Conservation (phyloP, 2,329 filamentous ascomycete genomes). For the Hymenoscyphus albidus region DNA sequence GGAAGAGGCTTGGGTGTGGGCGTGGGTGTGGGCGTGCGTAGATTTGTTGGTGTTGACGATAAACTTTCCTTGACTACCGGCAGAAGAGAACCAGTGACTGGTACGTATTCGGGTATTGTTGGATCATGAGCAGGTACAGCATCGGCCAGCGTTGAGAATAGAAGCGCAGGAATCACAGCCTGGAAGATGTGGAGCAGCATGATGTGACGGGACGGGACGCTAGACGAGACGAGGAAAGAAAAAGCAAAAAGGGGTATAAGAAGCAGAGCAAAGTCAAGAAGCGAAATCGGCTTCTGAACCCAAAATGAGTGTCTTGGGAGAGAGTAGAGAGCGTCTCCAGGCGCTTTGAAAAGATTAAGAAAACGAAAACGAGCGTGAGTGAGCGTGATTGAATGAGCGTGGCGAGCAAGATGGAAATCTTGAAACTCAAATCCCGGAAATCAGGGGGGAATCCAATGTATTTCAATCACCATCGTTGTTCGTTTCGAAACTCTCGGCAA, state of each 20-base stretch:
- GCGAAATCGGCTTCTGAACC: background rate
- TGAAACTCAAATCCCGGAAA: background rate
- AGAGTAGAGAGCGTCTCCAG: slow-evolving; percentile 15
- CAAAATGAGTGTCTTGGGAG: slow-evolving; percentile 16
- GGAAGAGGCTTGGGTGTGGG: background rate
- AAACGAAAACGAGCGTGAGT: background rate
- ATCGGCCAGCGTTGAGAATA: slow-evolving; percentile 15
- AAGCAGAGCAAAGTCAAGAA: background rate
- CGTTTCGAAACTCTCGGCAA: background rate
- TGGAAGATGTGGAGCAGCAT: slow-evolving; percentile 16
- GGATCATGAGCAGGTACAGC: background rate
- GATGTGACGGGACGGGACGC: background rate
- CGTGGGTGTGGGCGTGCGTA: background rate
- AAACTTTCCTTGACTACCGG: background rate
- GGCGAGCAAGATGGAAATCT: background rate
- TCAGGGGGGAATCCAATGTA: background rate
- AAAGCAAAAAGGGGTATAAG: background rate
- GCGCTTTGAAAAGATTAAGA: slow-evolving; percentile 12
- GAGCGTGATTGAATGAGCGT: background rate
- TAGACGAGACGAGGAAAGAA: slow-evolving; percentile 3
- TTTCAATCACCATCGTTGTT: background rate
- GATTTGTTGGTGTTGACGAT: background rate
- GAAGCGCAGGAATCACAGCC: slow-evolving; percentile 8
- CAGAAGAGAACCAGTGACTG: background rate
- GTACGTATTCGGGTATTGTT: background rate